Percentiles rank a stretch among this genome's conserved stretches.
Conservation (phyloP, 1,284 basidiomycete genomes). For the Tremellales sp. region DNA sequence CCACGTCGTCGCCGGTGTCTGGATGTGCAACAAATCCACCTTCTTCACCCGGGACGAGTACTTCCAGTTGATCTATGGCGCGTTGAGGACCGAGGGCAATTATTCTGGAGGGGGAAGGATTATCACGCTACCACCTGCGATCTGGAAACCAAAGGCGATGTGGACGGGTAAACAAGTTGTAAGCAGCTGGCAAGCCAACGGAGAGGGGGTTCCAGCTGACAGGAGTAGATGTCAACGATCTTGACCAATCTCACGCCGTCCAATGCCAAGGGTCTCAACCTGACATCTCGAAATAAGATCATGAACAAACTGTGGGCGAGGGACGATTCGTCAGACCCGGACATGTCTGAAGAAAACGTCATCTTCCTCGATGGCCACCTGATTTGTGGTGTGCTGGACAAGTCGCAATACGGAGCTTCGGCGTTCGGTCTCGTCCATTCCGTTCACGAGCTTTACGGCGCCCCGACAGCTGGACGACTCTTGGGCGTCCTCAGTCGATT, state of each 20-base stretch:
- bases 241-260: slow-evolving; percentile 85
- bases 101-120: slow-evolving; percentile 65
- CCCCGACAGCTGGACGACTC: slow-evolving; percentile 82
- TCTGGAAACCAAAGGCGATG: slow-evolving; percentile 82
- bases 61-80: slow-evolving; percentile 93
- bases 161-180: slow-evolving; percentile 99
- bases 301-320: slow-evolving; percentile 73
- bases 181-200: slow-evolving; percentile 43
- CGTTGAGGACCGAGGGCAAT: slow-evolving; percentile 82
- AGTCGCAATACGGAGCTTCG: slow-evolving; percentile 94
- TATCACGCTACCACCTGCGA: slow-evolving; percentile 79
- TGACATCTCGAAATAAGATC: slow-evolving; percentile 83
- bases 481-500: slow-evolving; percentile 89
- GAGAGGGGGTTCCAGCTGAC: neutral
- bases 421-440: slow-evolving; percentile 97
- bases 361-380: slow-evolving; percentile 91
- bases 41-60: slow-evolving; percentile 97
- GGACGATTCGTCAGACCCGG: slow-evolving; percentile 41
- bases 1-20: slow-evolving; percentile 96
- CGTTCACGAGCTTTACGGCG: slow-evolving; percentile 96
- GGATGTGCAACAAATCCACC: slow-evolving; percentile 96
- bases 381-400: slow-evolving; percentile 89
- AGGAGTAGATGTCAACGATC: slow-evolving; percentile 79
- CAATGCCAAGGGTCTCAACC: slow-evolving; percentile 76
- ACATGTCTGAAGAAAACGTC: slow-evolving; percentile 72